Evolutionary conservation across 2,329 filamentous ascomycete species (phyloP).

Genomic region (Lecanosticta acicola): DNA sequence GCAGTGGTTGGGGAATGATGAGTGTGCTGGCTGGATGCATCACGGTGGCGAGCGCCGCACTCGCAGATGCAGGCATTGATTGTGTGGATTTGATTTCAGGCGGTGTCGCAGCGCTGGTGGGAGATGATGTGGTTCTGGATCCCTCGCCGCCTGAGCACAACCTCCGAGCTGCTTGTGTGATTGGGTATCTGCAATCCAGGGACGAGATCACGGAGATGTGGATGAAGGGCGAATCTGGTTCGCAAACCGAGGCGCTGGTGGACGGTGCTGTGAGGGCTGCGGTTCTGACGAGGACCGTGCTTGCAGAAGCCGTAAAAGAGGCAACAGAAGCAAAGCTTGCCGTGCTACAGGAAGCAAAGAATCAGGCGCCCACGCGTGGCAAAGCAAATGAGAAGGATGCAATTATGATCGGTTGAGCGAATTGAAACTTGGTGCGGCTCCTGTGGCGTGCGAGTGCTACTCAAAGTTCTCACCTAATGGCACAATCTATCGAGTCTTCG

Average conservation of each 20-base stretch:
- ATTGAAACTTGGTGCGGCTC: too few relatives aligned
- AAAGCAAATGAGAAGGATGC: too few relatives aligned
- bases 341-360: too few relatives aligned
- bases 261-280: constrained; percentile 61
- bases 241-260: constrained; percentile 49
- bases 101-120: constrained; percentile 76
- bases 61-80: constrained; percentile 92
- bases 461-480: too few relatives aligned
- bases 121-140: constrained; percentile 61
- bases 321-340: constrained; percentile 39
- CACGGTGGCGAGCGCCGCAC: constrained; percentile 84
- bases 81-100: constrained; percentile 86
- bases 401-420: too few relatives aligned
- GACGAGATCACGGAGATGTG: constrained; percentile 94
- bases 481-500: too few relatives aligned
- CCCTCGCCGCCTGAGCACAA: constrained; percentile 71
- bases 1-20: constrained; percentile 71
- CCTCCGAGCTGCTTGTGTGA: constrained; percentile 76
- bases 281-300: constrained; percentile 52
- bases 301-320: constrained; percentile 58
- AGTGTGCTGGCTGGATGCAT: constrained; percentile 87
- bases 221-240: constrained; percentile 68
- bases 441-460: too few relatives aligned
- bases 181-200: constrained; percentile 77
- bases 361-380: too few relatives aligned